phyloP scores from a whole-genome alignment of 2,329 filamentous ascomycete species.

The Fusarium protoensiforme region DNA sequence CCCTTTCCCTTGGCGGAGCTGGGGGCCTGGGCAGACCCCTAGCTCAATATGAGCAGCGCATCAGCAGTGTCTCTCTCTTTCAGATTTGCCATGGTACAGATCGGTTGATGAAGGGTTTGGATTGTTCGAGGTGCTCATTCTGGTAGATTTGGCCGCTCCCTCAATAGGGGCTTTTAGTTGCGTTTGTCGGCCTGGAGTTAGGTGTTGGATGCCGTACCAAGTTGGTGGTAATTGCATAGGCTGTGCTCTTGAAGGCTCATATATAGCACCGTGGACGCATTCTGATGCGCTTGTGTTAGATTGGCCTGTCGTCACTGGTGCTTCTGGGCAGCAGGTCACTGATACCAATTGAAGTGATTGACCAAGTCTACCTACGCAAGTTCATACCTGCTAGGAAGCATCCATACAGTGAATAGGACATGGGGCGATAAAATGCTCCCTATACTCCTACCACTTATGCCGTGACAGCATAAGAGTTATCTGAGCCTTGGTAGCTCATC shows the following conservation, averaged over 20 bases:
- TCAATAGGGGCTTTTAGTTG: too few relatives aligned
- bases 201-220: too few relatives aligned
- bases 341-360: neutral
- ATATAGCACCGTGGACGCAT: too few relatives aligned
- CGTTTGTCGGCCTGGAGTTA: too few relatives aligned
- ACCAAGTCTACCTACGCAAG: neutral
- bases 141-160: neutral
- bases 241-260: too few relatives aligned
- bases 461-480: too few relatives aligned
- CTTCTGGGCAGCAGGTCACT: neutral
- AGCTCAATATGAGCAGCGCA: neutral
- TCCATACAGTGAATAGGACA: neutral
- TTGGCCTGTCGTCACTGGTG: too few relatives aligned
- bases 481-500: too few relatives aligned
- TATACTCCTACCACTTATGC: neutral
- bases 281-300: too few relatives aligned
- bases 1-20: neutral
- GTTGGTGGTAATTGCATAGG: too few relatives aligned
- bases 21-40: neutral
- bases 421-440: neutral
- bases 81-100: neutral
- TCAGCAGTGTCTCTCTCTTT: neutral
- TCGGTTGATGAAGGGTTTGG: neutral
- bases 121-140: neutral
- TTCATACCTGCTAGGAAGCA: neutral